Evolutionary conservation across 2,329 filamentous ascomycete genomes (phyloP), one percentile per base, ranked within the genome.

Genomic region (Aspergillus uvarum): DNA sequence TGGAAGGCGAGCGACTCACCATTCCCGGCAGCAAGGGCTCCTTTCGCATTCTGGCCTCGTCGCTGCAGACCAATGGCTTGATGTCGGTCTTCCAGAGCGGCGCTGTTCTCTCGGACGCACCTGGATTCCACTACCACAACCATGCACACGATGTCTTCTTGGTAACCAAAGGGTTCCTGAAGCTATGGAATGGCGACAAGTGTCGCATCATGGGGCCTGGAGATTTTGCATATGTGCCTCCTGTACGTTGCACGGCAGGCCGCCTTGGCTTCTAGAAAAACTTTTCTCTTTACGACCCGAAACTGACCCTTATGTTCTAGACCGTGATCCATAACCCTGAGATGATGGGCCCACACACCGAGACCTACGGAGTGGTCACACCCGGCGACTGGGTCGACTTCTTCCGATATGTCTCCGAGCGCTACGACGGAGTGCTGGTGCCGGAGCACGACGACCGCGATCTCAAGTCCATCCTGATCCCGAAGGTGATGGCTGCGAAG

Each of bases 351-450:
- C 77, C 81, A 0, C 81, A 85, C 62, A 83, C 82, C 2, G 84
- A 86, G 62, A 79, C 79, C 21, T 72, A 83, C 1, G 83, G 83
- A 14, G 70, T 87, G 3, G 81, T 86, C 29, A 81, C 82, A 0
- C 84, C 84, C 0, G 84, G 83, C 5, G 83, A 84, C 66, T 86
- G 84, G 84, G 75, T 85, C 29, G 83, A 86, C 64, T 86, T 87
- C 74, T 87, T 86, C 74, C 79, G 84, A 53, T 82, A 84, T 67
- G 79, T 86, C 7, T 79, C 79, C 29, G 83, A 86, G 68, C 74
- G 80, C 0, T 85, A 81, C 58, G 63, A 72, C 3, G 83, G 83
- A 0, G 65, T 81, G 1, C 63, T 85, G 19, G 77, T 83, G 16
- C 83, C 84, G 1, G 79, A 83, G 54, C 70, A 74, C 38, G 84